Base-by-base conservation (phyloP, 1,284 basidiomycete species). In the Ganoderma resinaceum region DNA sequence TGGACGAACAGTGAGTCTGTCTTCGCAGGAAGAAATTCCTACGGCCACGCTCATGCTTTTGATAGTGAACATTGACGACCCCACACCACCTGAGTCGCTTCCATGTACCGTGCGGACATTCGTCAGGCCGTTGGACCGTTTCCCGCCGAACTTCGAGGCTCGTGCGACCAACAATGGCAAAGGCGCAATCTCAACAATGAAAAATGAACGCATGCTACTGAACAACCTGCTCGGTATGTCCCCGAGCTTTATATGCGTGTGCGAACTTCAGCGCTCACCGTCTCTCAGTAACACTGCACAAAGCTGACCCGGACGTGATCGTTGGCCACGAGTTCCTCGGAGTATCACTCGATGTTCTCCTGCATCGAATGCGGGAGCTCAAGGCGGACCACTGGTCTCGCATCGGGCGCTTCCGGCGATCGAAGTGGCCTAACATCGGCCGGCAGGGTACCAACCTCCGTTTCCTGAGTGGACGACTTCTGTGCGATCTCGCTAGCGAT, bases 301-400 rank as follows among this genome's bases (percentile, higher is more conserved):
- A 92, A 76, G 87, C 94, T 33, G 98, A 99, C 77, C 97, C 98
- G 0, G 98, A 99, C 78, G 90, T 99, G 40, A 91, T 99, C 62
- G 87, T 99, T 38, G 96, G 97, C 0, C 96, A 99, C 78, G 96
- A 98, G 68, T 97, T 99, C 79, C 84, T 95, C 14, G 96, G 95
- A n/a, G 93, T 93, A 57, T 92, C 93, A 4, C 87, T 99, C 37
- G 97, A 99, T 75, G 93, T 98, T 31, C 84, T 99, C 26, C 86
- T 99, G 31, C 92, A 95, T 76, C 91, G 98, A 0, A 94, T 99
- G 92, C 89, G 91, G 72, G 95, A 98, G 71, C 86, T 95, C 57
- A 95, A 95, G 77, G 89, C 89, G 16, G 95, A 98, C 65, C 94
- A 98, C 77, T 99, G 95, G 95, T 97, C 95, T 23, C 89, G 95